Evolutionary conservation across 1,284 basidiomycete genomes (phyloP).

Genomic region (Ganoderma boninense): DNA sequence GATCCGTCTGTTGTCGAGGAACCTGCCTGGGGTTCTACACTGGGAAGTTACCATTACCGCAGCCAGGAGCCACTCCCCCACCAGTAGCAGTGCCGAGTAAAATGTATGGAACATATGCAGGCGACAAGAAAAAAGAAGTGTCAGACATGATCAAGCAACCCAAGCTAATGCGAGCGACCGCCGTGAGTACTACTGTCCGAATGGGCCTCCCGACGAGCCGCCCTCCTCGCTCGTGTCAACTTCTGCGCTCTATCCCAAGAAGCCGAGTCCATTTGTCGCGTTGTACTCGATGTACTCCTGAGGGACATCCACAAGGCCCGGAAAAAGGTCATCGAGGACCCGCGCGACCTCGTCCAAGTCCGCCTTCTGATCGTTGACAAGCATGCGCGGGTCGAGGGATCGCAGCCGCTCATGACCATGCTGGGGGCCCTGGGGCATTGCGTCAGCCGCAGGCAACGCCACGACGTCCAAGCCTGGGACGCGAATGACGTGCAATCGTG

Average conservation of each 20-base stretch:
- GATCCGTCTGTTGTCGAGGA: too few relatives aligned
- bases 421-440: background rate
- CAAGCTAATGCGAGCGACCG: background rate
- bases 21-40: too few relatives aligned
- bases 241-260: background rate
- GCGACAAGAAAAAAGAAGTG: too few relatives aligned
- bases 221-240: background rate
- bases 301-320: background rate
- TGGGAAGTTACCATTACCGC: too few relatives aligned
- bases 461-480: background rate
- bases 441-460: background rate
- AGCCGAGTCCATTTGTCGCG: background rate
- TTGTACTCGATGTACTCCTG: background rate
- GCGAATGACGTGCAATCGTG: background rate
- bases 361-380: background rate
- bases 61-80: background rate
- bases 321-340: background rate
- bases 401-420: background rate
- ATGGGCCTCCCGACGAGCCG: background rate
- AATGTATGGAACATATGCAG: too few relatives aligned
- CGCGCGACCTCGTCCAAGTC: background rate
- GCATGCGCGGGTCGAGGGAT: background rate
- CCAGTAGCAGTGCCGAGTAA: too few relatives aligned
- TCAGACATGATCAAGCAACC: too few relatives aligned
- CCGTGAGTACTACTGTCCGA: background rate